phyloP scores from a whole-genome alignment of 305 asterid genomes.

The Striga hermonthica region DNA sequence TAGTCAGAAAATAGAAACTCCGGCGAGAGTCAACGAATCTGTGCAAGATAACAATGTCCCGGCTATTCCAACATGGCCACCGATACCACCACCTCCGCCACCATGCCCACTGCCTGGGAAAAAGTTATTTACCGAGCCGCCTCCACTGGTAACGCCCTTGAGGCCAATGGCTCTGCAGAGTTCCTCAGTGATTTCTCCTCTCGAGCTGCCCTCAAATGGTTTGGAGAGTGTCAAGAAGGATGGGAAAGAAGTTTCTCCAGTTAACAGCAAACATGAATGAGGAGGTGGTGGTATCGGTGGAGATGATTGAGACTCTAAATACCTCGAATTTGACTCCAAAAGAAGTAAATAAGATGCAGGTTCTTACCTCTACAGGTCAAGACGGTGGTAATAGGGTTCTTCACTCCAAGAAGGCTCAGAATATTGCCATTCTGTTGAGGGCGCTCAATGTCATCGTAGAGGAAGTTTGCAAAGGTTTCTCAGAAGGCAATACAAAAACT shows the following conservation, averaged over 20 bases:
- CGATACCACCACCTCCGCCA: slow-evolving; percentile 45
- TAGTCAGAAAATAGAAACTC: slow-evolving; percentile 34
- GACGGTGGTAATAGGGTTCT: slow-evolving; percentile 70
- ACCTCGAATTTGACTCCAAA: slow-evolving; percentile 46
- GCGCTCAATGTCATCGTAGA: slow-evolving; percentile 91
- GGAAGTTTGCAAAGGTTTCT: slow-evolving; percentile 87
- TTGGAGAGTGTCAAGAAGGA: not conserved
- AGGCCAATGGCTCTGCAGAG: slow-evolving; percentile 45
- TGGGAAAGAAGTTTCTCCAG: slow-evolving; percentile 23
- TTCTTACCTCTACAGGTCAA: slow-evolving; percentile 61
- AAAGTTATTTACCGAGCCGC: slow-evolving; percentile 40
- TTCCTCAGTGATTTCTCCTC: slow-evolving; percentile 50
- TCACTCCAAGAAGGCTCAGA: slow-evolving; percentile 95
- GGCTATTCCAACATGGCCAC: slow-evolving; percentile 32
- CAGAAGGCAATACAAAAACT: slow-evolving; percentile 43
- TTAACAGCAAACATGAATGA: slow-evolving; percentile 69
- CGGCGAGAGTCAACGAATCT: slow-evolving; percentile 28
- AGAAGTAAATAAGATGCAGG: slow-evolving; percentile 53
- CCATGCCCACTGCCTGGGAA: slow-evolving; percentile 44
- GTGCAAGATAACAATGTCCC: slow-evolving; percentile 20
- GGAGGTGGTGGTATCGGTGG: slow-evolving; percentile 99
- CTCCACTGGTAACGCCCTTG: slow-evolving; percentile 42
- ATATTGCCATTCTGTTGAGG: slow-evolving; percentile 78
- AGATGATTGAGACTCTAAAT: slow-evolving; percentile 87
- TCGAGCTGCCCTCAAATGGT: slow-evolving; percentile 48